A percentile compares a stretch with the other conserved stretches of the same genome.
Conservation (phyloP, 2,329 filamentous ascomycete genomes). For the Epichloe amarillans region DNA sequence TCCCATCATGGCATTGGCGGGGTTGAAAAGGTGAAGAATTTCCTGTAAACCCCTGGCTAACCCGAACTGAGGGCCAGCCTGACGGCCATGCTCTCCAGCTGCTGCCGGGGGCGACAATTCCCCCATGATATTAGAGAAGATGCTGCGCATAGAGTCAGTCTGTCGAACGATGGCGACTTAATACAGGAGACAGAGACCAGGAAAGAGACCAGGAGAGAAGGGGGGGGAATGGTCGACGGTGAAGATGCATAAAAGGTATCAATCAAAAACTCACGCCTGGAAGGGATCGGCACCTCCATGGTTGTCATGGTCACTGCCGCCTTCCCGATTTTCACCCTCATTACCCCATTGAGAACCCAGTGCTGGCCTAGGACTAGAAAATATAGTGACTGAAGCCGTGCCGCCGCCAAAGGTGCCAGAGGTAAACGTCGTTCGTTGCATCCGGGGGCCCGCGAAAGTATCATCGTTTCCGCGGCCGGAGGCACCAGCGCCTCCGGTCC, state of each 20-base stretch:
- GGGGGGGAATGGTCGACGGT: no score
- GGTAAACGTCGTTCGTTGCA: conserved; percentile 26
- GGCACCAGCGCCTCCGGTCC: neutral
- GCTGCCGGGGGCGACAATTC: conserved; percentile 21
- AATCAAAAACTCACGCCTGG: conserved; percentile 29
- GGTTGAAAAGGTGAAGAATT: conserved; percentile 41
- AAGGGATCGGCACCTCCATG: conserved; percentile 24
- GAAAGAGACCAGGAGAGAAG: neutral
- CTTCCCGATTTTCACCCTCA: neutral
- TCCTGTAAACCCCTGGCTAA: conserved; percentile 31
- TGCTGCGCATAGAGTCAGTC: conserved; percentile 18
- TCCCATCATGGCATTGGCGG: conserved; percentile 43
- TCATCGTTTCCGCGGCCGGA: neutral
- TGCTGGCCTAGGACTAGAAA: conserved; percentile 26
- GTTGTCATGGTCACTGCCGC: neutral
- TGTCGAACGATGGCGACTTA: neutral
- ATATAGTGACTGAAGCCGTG: conserved; percentile 35
- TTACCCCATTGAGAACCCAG: conserved; percentile 6
- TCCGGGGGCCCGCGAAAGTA: conserved; percentile 6
- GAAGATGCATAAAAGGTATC: neutral
- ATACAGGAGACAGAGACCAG: neutral
- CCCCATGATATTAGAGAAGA: conserved; percentile 32
- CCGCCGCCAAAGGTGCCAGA: conserved; percentile 25
- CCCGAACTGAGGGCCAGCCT: conserved; percentile 6
- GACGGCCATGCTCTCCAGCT: conserved; percentile 10